Conservation (phyloP, 2,329 filamentous ascomycete species). For the Drechslerella stenobrocha region DNA sequence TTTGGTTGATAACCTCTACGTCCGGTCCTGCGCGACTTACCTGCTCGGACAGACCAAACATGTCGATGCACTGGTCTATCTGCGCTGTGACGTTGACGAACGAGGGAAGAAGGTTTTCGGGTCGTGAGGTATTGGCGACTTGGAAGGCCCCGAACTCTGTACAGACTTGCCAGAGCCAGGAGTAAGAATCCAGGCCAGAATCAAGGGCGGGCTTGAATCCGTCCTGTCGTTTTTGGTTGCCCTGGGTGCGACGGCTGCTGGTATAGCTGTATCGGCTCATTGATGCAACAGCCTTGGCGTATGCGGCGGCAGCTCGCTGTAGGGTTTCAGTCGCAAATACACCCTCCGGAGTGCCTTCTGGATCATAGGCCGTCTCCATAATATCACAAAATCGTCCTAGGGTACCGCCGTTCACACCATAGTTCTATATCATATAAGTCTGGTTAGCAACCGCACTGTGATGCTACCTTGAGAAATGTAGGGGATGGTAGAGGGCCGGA, state of each 20-base stretch:
- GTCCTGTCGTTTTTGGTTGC: slow-evolving; percentile 12
- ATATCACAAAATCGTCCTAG: slow-evolving; percentile 56
- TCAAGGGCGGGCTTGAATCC: not conserved
- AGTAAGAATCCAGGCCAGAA: slow-evolving; percentile 26
- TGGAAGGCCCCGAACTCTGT: slow-evolving; percentile 54
- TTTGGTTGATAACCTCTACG: slow-evolving; percentile 55
- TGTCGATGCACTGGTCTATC: slow-evolving; percentile 56
- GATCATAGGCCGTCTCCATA: slow-evolving; percentile 54
- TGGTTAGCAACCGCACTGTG: slow-evolving; percentile 53
- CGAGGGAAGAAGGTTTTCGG: slow-evolving; percentile 49
- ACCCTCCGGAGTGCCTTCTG: slow-evolving; percentile 50
- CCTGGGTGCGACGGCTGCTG: not conserved
- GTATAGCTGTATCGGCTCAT: slow-evolving; percentile 36
- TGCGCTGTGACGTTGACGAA: slow-evolving; percentile 55
- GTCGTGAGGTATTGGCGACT: slow-evolving; percentile 38
- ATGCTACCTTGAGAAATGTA: slow-evolving; percentile 46
- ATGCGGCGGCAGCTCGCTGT: slow-evolving; percentile 22
- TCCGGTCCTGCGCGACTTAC: slow-evolving; percentile 53
- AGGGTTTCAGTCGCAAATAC: slow-evolving; percentile 24
- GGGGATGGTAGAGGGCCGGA: not conserved
- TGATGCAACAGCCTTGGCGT: slow-evolving; percentile 36
- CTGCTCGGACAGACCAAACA: slow-evolving; percentile 55
- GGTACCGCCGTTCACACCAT: slow-evolving; percentile 55
- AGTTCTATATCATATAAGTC: slow-evolving; percentile 54
- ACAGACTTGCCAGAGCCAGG: slow-evolving; percentile 55